Percentiles rank a stretch among this genome's conserved stretches.
Evolutionary conservation across 2,329 filamentous ascomycete species (phyloP).

Genomic region (Falciphora oryzae): DNA sequence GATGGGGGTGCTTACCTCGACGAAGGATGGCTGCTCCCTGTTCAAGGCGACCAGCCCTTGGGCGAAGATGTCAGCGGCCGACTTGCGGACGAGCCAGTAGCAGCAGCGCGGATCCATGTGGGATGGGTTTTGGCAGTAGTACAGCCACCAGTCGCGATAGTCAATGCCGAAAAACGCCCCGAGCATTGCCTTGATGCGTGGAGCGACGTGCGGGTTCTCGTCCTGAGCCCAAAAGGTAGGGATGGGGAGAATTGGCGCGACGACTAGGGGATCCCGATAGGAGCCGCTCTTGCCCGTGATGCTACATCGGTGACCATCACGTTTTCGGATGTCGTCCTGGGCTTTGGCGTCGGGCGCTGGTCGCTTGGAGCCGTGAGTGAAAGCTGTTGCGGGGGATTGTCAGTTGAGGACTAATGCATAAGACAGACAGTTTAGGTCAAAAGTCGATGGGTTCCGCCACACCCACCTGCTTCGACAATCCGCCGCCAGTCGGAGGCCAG

Average conservation of each 20-base stretch:
- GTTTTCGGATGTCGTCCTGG: constrained; percentile 14
- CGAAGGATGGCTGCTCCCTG: constrained; percentile 21
- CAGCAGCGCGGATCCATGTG: constrained; percentile 12
- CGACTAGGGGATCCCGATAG: constrained; percentile 18
- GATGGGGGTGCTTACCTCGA: constrained; percentile 20
- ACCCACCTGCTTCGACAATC: constrained; percentile 22
- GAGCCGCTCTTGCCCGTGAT: constrained; percentile 20
- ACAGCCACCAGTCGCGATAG: constrained; percentile 28
- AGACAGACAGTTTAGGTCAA: too few species aligned
- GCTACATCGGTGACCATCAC: constrained; percentile 21
- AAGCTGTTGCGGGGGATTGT: constrained; percentile 11
- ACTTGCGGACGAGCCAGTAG: constrained; percentile 26
- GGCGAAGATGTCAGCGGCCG: constrained; percentile 19
- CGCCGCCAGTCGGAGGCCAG: constrained; percentile 18
- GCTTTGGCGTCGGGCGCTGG: constrained; percentile 11
- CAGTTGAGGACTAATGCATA: too few species aligned
- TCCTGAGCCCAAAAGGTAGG: constrained; percentile 18
- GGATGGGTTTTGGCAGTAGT: constrained; percentile 16
- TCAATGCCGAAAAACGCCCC: constrained; percentile 24
- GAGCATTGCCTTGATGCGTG: constrained; percentile 19
- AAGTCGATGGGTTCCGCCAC: too few species aligned
- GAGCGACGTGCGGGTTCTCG: constrained; percentile 15
- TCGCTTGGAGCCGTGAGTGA: constrained; percentile 12
- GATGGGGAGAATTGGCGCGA: constrained; percentile 19
- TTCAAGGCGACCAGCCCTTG: constrained; percentile 20